Evolutionary conservation across 2,329 filamentous ascomycete genomes (phyloP).

Genomic region (Alternaria conjuncta): DNA sequence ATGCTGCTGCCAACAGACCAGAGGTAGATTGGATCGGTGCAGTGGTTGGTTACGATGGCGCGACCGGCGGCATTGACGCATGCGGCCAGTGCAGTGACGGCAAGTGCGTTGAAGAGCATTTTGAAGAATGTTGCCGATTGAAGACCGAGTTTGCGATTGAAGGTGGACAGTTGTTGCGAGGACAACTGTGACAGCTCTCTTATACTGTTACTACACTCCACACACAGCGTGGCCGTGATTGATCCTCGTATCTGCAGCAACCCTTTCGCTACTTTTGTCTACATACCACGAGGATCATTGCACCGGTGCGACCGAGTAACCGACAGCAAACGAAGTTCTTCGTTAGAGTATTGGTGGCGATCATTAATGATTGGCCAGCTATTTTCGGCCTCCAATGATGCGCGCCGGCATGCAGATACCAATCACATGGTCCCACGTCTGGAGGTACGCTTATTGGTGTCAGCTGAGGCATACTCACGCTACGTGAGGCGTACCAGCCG

Average conservation of each 20-base stretch:
- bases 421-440: constrained; percentile 7
- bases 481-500: neutral
- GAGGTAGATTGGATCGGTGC: constrained; percentile 34
- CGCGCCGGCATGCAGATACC: constrained; percentile 13
- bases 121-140: neutral
- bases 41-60: constrained; percentile 43
- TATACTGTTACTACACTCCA: neutral
- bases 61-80: constrained; percentile 29
- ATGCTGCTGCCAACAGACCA: constrained; percentile 37
- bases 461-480: neutral
- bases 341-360: constrained; percentile 9
- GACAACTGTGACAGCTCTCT: neutral
- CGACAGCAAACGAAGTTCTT: constrained; percentile 9
- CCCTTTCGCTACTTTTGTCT: neutral
- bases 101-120: constrained; percentile 23
- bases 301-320: neutral
- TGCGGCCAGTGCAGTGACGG: constrained; percentile 13
- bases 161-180: neutral
- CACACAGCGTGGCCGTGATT: neutral
- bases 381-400: constrained; percentile 19
- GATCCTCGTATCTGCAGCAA: neutral
- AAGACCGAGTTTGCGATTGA: neutral
- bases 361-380: constrained; percentile 19
- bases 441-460: neutral
- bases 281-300: neutral